Evolutionary conservation across 2,329 filamentous ascomycete species (phyloP).

Genomic region (Verticillium klebahnii): DNA sequence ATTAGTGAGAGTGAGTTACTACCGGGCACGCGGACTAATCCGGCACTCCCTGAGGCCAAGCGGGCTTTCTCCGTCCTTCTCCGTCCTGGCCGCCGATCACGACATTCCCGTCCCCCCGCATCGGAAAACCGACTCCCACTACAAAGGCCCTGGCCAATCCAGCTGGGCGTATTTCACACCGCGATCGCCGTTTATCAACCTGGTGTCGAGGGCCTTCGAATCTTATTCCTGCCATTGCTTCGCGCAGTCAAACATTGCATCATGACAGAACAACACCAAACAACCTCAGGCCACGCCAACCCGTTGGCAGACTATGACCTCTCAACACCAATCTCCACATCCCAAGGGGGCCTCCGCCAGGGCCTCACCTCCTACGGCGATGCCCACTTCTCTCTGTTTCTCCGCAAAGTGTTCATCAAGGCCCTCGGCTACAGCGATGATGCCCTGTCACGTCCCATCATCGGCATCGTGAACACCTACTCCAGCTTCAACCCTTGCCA

Average conservation of each 20-base stretch:
- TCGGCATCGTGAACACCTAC: conserved; percentile 72
- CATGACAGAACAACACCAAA: not conserved
- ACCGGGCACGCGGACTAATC: not conserved
- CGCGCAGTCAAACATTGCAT: not conserved
- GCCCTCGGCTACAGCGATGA: conserved; percentile 70
- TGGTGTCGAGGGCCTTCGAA: not conserved
- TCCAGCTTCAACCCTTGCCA: conserved; percentile 73
- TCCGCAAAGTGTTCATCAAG: conserved; percentile 75
- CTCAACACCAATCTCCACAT: conserved; percentile 42
- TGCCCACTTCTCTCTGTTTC: conserved; percentile 68
- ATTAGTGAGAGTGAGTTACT: too few species aligned
- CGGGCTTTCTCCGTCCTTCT: not conserved
- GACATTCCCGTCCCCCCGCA: not conserved
- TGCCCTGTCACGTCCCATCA: conserved; percentile 63
- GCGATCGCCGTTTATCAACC: not conserved
- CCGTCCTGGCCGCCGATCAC: not conserved
- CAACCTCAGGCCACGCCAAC: not conserved
- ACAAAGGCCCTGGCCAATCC: not conserved
- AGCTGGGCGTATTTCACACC: not conserved
- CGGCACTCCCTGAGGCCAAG: not conserved
- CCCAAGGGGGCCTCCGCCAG: conserved; percentile 52
- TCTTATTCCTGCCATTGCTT: not conserved
- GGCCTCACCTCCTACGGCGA: conserved; percentile 68
- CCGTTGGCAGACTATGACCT: conserved; percentile 57
- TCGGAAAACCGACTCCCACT: not conserved